These are phyloP conservation scores for Saraca asoca DNA, from an alignment of 331 rosid genomes.

Conservation along the genomic window DNA sequence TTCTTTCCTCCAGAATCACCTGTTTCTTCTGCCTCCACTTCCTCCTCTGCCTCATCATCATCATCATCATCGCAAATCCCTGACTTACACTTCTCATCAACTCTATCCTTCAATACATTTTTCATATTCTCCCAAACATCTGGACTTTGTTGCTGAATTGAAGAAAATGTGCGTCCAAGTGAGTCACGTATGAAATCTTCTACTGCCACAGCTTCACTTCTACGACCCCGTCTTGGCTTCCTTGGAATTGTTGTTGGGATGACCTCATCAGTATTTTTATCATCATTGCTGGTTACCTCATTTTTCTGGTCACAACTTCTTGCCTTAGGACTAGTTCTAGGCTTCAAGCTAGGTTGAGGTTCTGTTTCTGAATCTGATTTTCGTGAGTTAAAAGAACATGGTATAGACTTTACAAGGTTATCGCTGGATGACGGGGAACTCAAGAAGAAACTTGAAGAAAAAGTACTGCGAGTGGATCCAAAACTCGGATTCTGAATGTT, in stretches of 20 bases:
- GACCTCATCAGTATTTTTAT: constrained; percentile 22
- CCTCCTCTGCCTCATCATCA: constrained; percentile 19
- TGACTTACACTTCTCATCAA: constrained; percentile 18
- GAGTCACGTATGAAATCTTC: constrained; percentile 65
- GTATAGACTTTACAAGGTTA: constrained; percentile 38
- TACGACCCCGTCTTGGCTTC: constrained; percentile 75
- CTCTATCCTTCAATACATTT: constrained; percentile 52
- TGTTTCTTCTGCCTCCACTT: constrained; percentile 29
- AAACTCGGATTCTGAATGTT: constrained; percentile 24
- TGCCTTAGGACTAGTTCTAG: constrained; percentile 37
- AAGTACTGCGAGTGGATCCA: constrained; percentile 15
- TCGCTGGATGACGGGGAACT: constrained; percentile 29
- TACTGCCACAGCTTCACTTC: constrained; percentile 72
- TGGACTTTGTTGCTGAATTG: constrained; percentile 56
- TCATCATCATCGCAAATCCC: constrained; percentile 29
- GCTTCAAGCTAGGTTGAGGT: constrained; percentile 35
- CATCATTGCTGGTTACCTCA: constrained; percentile 28
- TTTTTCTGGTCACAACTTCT: constrained; percentile 31
- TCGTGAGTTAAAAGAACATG: constrained; percentile 44
- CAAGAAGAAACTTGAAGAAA: constrained; percentile 24
- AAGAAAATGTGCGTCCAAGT: constrained; percentile 57
- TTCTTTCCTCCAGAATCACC: constrained; percentile 38
- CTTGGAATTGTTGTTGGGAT: constrained; percentile 56
- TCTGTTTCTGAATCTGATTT: constrained; percentile 47
- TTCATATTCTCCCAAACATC: constrained; percentile 49